Evolutionary conservation across 768 basidiomycete species (phyloP), one percentile per base, ranked within the genome.

Genomic region (Macrolepiota fuliginosa): DNA sequence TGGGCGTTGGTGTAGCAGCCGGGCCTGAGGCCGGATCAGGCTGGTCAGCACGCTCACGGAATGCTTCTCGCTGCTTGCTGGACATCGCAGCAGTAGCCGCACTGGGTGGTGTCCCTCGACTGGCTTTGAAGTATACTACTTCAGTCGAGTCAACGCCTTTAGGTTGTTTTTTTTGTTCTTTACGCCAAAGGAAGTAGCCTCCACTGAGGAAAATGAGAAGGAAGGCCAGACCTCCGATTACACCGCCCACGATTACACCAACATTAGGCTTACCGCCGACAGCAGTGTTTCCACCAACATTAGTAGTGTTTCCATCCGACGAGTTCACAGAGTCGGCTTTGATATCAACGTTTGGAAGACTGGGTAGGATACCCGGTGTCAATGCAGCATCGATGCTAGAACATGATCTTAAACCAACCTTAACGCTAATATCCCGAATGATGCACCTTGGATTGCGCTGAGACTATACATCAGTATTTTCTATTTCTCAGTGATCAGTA

Each of bases 401-500:
- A 37, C n/a, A 32, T 12, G 13, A 1, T 22, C 17, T n/a, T 27
- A 29, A 15, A 66, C 72, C 42, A 45, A 73, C 72, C 54, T 67
- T n/a, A 73, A 62, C 0, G 73, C 66, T 6, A 76, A 61, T 0
- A 73, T n/a, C 0, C 71, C 66, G 45, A 73, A 72, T 61, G 73
- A 68, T 0, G 75, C 74, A 2, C 76, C 76, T 62, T 73, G 73
- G 5, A 70, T 74, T 36, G 74, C 71, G 54, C 73, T 76, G 15
- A 27, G 4, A n/a, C n/a, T 10, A 19, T 37, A 15, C 9, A 17
- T 57, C 22, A 19, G 10, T 12, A 52, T 13, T 12, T 22, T n/a
- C 29, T 32, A 59, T 17, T 9, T 54, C 6, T 0, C 4, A 24
- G 11, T 46, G n/a, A 25, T 25, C 19, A 45, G 3, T 15, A 12